These are phyloP conservation scores for Cytospora paraplurivora DNA, from an alignment of 2,329 filamentous ascomycete species.

Conservation along the genomic window DNA sequence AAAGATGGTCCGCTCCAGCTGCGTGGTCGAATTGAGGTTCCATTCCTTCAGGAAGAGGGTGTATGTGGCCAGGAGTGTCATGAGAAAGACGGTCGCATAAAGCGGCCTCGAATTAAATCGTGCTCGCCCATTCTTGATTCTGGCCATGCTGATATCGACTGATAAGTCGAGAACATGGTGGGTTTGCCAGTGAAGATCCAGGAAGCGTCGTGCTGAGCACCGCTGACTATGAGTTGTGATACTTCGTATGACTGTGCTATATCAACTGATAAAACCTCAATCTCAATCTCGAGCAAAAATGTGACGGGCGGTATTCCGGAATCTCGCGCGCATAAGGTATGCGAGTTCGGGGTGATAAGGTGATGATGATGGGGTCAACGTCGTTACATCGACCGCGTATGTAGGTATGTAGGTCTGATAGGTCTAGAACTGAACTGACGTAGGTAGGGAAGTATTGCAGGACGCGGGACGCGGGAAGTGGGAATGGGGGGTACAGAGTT, in stretches of 20 bases:
- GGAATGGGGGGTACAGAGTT: not conserved
- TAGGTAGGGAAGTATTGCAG: constrained; percentile 7
- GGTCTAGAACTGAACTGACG: too few relatives aligned
- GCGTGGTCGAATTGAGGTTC: constrained; percentile 8
- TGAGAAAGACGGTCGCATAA: constrained; percentile 48
- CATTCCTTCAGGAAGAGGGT: constrained; percentile 41
- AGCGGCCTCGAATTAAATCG: constrained; percentile 52
- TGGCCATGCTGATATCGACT: constrained; percentile 33
- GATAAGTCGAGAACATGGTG: constrained; percentile 23
- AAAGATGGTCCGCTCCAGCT: constrained; percentile 20
- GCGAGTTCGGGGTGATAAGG: not conserved
- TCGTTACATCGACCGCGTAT: constrained; percentile 2
- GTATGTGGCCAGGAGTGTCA: constrained; percentile 50
- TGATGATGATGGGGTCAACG: not conserved
- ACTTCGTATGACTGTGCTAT: constrained; percentile 3
- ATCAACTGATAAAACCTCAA: not conserved
- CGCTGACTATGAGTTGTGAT: not conserved
- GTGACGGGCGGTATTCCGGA: not conserved
- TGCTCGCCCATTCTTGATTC: constrained; percentile 37
- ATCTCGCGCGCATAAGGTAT: not conserved
- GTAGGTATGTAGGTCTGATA: constrained; percentile 13
- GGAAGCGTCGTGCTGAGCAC: not conserved
- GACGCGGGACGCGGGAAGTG: not conserved
- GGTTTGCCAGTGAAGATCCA: constrained; percentile 1
- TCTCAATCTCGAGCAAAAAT: not conserved